Conservation (phyloP, 345 rosid genomes). For the Dipteronia sinensis region DNA sequence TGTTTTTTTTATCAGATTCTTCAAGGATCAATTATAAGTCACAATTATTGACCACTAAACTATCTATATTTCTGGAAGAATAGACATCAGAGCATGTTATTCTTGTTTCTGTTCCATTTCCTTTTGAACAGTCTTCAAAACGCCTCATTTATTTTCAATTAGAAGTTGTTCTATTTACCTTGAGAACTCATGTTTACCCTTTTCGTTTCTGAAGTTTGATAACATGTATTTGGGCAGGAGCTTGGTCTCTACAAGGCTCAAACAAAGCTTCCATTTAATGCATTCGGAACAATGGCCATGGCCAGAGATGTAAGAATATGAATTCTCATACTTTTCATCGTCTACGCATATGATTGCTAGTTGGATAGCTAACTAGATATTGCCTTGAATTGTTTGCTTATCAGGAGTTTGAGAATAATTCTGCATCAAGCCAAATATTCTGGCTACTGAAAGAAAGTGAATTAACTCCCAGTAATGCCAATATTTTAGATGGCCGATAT, state of each 20-base stretch:
- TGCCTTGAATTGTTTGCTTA: neutral
- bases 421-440: conserved; percentile 93
- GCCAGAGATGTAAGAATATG: conserved; percentile 83
- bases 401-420: conserved; percentile 95
- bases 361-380: neutral
- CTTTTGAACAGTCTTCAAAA: neutral
- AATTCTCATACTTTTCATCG: neutral
- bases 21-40: neutral
- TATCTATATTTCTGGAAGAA: neutral
- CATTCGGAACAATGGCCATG: conserved; percentile 99
- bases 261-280: conserved; percentile 94
- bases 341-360: neutral
- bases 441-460: conserved; percentile 99
- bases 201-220: neutral
- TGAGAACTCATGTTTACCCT: neutral
- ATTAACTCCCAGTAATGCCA: conserved; percentile 93
- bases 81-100: neutral
- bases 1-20: neutral
- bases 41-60: neutral
- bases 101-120: neutral
- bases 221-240: conserved; percentile 50
- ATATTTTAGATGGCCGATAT: conserved; percentile 96
- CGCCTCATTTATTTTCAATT: neutral
- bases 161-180: neutral
- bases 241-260: conserved; percentile 98